Evolutionary conservation across 2,329 filamentous ascomycete species (phyloP), one percentile per base, ranked within the genome.

Genomic region (Aspergillus proliferans): DNA sequence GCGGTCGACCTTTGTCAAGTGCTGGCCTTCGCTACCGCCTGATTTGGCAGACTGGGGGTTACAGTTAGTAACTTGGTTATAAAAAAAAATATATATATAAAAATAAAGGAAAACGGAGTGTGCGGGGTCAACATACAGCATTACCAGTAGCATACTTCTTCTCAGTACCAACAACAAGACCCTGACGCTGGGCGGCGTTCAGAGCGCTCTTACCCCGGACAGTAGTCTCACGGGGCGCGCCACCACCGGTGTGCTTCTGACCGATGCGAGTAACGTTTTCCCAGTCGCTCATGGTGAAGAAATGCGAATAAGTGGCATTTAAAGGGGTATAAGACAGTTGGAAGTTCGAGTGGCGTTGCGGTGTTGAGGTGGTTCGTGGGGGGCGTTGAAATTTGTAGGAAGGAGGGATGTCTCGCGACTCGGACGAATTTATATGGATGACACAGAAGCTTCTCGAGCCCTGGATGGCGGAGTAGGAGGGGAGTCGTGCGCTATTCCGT

Each of bases 1-100:
- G 60, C 92, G 91, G 79, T 97, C 93, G 71, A 98, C 91, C 79
- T 97, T 96, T 59, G 93, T 97, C 58, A 97, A 80, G 68, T 88
- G 91, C 76, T 98, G 93, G 61, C 93, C 93, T 75, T 97, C 92
- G 58, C 78, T 63, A 47, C 67, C 78, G 53, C 74, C 75, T 52
- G 73, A 48, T 49, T 67, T 68, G 21, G 56, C 59, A 40, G 76
- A 67, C 74, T 80, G 57, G 36, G 12, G 12, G 33, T n/a, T 15
- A 33, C 4, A 24, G 48, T 61, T 47, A 58, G 51, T 54, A 28
- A 28, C 43, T 18, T 36, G 43, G 43, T 24, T 15, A 15, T 15
- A 15, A 15, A 15, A 15, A 15, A 15, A 15, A 15, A 15, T 15
- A 15, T 15, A 15, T 15, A 15, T 15, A 15, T 15, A 15, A 26